These are phyloP conservation scores for Oxyria digyna DNA, from an alignment of 148 eudicot genomes.

Conservation along the genomic window DNA sequence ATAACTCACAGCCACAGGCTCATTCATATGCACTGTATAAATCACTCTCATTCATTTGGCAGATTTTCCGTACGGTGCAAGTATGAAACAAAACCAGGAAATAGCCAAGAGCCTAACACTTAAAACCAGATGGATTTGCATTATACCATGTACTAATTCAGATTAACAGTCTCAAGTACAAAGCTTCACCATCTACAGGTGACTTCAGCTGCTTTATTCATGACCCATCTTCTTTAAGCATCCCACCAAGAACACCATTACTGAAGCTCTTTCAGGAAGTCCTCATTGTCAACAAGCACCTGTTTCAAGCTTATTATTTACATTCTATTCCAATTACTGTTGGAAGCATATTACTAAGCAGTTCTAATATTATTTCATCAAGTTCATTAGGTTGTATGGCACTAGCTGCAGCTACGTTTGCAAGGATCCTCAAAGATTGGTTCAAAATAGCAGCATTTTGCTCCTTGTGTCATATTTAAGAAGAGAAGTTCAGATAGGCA, in stretches of 20 bases:
- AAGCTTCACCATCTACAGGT: conserved; percentile 3
- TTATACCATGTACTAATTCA: not conserved
- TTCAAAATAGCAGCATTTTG: conserved; percentile 43
- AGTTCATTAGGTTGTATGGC: conserved; percentile 46
- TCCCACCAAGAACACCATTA: not conserved
- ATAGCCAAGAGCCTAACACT: not conserved
- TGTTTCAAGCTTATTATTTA: conserved; percentile 17
- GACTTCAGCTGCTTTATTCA: conserved; percentile 2
- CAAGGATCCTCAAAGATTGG: conserved; percentile 80
- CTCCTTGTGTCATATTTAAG: conserved; percentile 31
- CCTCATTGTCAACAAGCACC: conserved; percentile 86
- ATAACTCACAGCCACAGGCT: no score
- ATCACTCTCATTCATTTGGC: no score
- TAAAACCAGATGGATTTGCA: not conserved
- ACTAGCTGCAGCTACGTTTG: conserved; percentile 73
- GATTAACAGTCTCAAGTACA: not conserved
- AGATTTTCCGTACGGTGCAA: not conserved
- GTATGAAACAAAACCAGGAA: not conserved
- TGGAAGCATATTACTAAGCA: no score
- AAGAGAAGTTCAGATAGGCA: not conserved
- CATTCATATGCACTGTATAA: no score
- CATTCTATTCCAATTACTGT: no score
- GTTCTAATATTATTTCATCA: conserved; percentile 64
- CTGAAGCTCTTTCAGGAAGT: conserved; percentile 78
- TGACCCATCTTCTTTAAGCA: not conserved